Evolutionary conservation across 108 stramenopile species (phyloP).

Genomic region (Aurantiochytrium sp.): DNA sequence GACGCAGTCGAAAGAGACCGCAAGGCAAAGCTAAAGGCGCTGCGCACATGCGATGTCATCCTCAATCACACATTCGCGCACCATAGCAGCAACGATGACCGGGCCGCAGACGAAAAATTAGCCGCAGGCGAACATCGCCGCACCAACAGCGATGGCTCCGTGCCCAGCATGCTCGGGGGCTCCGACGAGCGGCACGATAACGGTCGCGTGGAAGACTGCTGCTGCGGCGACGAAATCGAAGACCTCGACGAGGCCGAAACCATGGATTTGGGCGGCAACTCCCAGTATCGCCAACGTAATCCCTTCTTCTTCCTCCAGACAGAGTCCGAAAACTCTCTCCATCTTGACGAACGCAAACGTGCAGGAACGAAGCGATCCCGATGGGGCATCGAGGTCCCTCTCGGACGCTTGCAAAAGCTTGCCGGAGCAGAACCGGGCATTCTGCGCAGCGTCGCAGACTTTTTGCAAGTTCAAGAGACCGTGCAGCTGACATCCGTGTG

Average conservation of each 20-base stretch:
- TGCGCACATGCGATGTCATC: too few species aligned
- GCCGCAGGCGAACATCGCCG: not conserved
- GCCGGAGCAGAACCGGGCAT: not conserved
- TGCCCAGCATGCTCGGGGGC: not conserved
- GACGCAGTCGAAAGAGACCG: too few species aligned
- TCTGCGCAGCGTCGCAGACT: not conserved
- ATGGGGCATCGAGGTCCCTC: not conserved
- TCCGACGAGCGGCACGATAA: not conserved
- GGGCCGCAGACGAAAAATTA: too few species aligned
- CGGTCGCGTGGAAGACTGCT: not conserved
- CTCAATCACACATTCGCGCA: too few species aligned
- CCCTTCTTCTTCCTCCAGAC: not conserved
- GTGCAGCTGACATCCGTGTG: not conserved
- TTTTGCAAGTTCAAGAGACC: not conserved
- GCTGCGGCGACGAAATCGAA: not conserved
- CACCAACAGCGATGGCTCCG: not conserved
- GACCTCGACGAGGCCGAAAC: not conserved
- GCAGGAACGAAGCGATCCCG: not conserved
- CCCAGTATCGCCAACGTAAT: not conserved
- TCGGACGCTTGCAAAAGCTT: not conserved
- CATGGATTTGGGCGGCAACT: not conserved
- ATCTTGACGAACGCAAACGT: not conserved
- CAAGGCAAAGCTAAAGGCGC: too few species aligned
- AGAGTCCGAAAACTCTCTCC: not conserved
- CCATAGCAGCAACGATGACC: too few species aligned